Base-by-base conservation (phyloP, 805 yeast species). In the Maudiozyma bulderi region DNA sequence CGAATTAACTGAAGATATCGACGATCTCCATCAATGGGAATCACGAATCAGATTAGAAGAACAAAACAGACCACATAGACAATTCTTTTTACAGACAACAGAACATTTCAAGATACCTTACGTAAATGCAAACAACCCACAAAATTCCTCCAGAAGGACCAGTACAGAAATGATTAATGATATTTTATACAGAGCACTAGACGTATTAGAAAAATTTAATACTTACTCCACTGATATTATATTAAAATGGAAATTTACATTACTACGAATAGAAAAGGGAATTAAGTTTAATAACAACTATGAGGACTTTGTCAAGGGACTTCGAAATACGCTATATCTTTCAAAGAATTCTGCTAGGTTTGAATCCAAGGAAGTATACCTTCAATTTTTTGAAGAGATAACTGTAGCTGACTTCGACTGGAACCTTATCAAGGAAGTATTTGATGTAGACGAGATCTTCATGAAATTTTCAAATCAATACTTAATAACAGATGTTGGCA, bases 181-280 rank as follows among this genome's bases (percentile, higher is more conserved):
- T 5, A 34, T 55, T 9, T 44, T 56, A 29, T 50, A 45, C 42
- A 50, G 50, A 35, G 32, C 57, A 15, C 29, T 53, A 34, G 53
- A 50, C 3, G 34, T 47, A 11, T 38, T 55, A 13, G 60, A 54
- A 28, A 42, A 47, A 29, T 14, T 6, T 15, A 44, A 44, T 13
- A 29, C 26, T 15, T 20, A 33, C 8, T 28, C 46, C n/a, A 39
- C 35, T 2, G 32, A 46, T 2, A 4, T 44, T 11, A 9, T 37
- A 20, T 35, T 55, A 31, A 48, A 38, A 15, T 57, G 62, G 62
- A 40, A 50, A 13, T 48, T 51, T 29, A 56, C 58, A 45, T 43
- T 52, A 2, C 34, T 53, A 7, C 54, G 47, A 37, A 43, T 59
- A 2, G 34, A 47, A 4, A 46, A 47, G 15, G 31, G 49, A 44